Evolutionary conservation across 1,139 yeast species (phyloP).

Genomic region (Geotrichum aggregatum): DNA sequence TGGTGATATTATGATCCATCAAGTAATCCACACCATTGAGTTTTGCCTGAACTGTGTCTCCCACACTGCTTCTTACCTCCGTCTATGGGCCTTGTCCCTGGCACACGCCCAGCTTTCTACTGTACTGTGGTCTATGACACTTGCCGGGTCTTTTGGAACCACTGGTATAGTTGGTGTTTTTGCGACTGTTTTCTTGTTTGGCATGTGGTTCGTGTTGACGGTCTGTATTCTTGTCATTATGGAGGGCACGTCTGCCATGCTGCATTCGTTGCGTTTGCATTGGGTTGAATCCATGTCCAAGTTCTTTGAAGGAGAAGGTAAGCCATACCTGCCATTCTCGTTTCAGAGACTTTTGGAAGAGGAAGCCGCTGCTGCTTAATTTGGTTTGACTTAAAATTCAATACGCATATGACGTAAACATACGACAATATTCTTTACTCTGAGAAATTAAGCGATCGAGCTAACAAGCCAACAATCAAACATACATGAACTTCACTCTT

Average conservation of each 20-base stretch:
- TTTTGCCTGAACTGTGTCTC: conserved; percentile 96
- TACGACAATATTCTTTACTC: no score
- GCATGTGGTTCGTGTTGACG: conserved; percentile 91
- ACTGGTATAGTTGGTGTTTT: conserved; percentile 68
- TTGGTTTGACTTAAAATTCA: no score
- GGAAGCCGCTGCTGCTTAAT: conserved; percentile 4
- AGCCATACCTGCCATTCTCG: conserved; percentile 73
- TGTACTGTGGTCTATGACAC: conserved; percentile 95
- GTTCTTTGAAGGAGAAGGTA: conserved; percentile 94
- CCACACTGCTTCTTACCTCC: conserved; percentile 93
- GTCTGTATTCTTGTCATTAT: conserved; percentile 86
- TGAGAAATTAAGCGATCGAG: no score
- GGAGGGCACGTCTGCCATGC: conserved; percentile 99
- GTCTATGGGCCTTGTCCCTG: conserved; percentile 94
- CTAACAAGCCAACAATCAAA: no score
- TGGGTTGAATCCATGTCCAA: conserved; percentile 99
- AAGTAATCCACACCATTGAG: conserved; percentile 96
- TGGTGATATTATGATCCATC: conserved; percentile 94
- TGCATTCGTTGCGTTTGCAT: conserved; percentile 91
- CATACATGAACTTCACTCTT: neutral
- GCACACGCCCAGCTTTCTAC: conserved; percentile 96
- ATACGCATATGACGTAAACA: no score
- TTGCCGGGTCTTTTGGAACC: conserved; percentile 72
- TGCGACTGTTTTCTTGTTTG: conserved; percentile 74
- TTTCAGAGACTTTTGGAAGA: conserved; percentile 15